Conservation (phyloP, 2,329 filamentous ascomycete species). For the Penicillium aurantiogriseum region DNA sequence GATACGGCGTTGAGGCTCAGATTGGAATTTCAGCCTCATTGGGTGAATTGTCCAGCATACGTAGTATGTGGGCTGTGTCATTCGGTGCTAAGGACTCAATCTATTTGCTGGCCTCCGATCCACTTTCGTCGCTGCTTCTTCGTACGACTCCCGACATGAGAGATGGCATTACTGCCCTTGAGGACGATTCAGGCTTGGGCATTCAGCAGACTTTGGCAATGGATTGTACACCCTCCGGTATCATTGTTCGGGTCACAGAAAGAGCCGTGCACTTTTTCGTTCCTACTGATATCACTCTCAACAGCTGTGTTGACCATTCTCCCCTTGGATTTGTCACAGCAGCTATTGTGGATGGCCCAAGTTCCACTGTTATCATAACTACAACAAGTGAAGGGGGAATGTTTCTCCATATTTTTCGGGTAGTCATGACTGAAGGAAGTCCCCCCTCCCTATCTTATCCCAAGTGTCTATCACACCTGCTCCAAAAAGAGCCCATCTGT, state of each 20-base stretch:
- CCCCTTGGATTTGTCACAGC: conserved; percentile 30
- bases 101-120: conserved; percentile 45
- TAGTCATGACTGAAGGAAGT: conserved; percentile 17
- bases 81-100: conserved; percentile 31
- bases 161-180: conserved; percentile 41
- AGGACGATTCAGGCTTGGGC: conserved; percentile 42
- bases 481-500: conserved; percentile 39
- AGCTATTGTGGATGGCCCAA: conserved; percentile 26
- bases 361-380: conserved; percentile 31
- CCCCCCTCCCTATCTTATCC: conserved; percentile 23
- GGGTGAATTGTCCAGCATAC: conserved; percentile 41
- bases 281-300: conserved; percentile 21
- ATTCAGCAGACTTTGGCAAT: conserved; percentile 46
- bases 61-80: conserved; percentile 47
- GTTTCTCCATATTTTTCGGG: conserved; percentile 29
- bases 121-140: conserved; percentile 41
- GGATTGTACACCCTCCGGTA: conserved; percentile 35
- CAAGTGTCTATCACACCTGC: conserved; percentile 18
- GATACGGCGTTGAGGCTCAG: conserved; percentile 67
- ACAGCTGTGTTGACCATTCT: conserved; percentile 24
- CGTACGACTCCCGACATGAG: conserved; percentile 38
- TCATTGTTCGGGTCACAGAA: conserved; percentile 46
- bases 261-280: conserved; percentile 35
- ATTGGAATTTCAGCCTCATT: conserved; percentile 51
- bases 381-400: conserved; percentile 27